Evolutionary conservation across 345 rosid genomes (phyloP), one percentile per base, ranked within the genome.

Genomic region (Schrenkiella parvula): DNA sequence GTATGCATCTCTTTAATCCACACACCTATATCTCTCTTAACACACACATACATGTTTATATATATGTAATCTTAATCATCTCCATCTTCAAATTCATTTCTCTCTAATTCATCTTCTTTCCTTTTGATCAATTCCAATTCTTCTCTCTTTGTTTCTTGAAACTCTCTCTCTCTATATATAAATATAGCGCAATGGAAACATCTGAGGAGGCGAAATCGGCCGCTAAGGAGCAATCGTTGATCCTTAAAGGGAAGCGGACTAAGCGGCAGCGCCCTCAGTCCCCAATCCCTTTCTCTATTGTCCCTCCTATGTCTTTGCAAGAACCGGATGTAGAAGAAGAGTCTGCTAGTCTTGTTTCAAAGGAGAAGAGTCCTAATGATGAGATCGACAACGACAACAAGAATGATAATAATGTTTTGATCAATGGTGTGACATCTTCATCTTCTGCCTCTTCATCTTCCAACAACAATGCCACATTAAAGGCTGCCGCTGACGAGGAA

Each of bases 221-320:
- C 50, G 66, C 74, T 32, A 77, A 65, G 43, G 84, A 82, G 41
- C 82, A 80, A 17, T 65, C 59, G 17, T 73, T 75, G 21, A 79
- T 87, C 46, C 76, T 79, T 8, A 93, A 93, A 82, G 92, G 96
- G 44, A 91, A 89, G 81, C 35, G 96, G 57, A 93, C 97, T 6
- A 93, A 93, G 79, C 70, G 98, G 18, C 88, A 77, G 14, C 82
- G 92, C 69, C 82, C 82, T 4, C 86, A 79, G 37, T 93, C 97
- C 1, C 90, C 90, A 0, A 76, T 81, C 64, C 87, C 83, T 59
- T 81, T 80, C 25, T 68, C 82, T 51, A 41, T 78, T 1, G 26
- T 83, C 8, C 64, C 78, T 79, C 71, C 87, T 77, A 34, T 80
- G 66, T 66, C 78, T 22, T 58, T 32, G 0, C 69, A 61, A 52